These are phyloP conservation scores for Paradendryphiella salina DNA, from an alignment of 2,329 filamentous ascomycete species.

Conservation along the genomic window DNA sequence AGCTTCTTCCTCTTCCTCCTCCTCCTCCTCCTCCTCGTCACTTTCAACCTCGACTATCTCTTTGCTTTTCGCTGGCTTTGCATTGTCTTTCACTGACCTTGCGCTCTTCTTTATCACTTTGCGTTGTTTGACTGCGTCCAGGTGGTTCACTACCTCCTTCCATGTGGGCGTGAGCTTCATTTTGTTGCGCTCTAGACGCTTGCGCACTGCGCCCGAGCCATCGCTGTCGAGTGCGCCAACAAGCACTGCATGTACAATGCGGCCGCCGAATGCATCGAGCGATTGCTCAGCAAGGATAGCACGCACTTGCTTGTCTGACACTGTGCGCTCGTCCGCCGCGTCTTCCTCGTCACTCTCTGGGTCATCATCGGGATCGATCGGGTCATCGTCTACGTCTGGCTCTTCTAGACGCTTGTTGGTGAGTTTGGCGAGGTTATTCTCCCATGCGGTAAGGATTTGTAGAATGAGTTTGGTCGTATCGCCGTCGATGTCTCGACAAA, in stretches of 20 bases:
- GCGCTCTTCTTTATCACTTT: slow-evolving; percentile 37
- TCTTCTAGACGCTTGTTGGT: slow-evolving; percentile 45
- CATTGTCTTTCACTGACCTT: slow-evolving; percentile 42
- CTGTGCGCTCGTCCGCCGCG: slow-evolving; percentile 46
- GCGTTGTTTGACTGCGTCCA: slow-evolving; percentile 63
- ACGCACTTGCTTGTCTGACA: slow-evolving; percentile 60
- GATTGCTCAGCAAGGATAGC: slow-evolving; percentile 80
- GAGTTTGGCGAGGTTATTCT: slow-evolving; percentile 63
- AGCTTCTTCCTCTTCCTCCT: slow-evolving; percentile 29
- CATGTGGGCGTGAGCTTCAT: slow-evolving; percentile 80
- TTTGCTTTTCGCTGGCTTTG: slow-evolving; percentile 50
- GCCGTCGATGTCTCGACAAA: slow-evolving; percentile 70
- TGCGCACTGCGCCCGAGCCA: slow-evolving; percentile 60
- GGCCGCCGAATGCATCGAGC: slow-evolving; percentile 82
- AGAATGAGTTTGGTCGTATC: slow-evolving; percentile 68
- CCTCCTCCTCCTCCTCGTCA: slow-evolving; percentile 41
- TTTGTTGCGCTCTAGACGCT: slow-evolving; percentile 77
- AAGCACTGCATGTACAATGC: slow-evolving; percentile 78
- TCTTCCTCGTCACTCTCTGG: slow-evolving; percentile 63
- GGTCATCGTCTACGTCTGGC: slow-evolving; percentile 70
- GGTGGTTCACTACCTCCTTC: slow-evolving; percentile 77
- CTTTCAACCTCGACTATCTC: slow-evolving; percentile 41
- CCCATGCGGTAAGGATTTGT: slow-evolving; percentile 75
- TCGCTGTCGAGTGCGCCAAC: slow-evolving; percentile 70
- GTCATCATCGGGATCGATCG: slow-evolving; percentile 67